Evolutionary conservation across 2,329 filamentous ascomycete species (phyloP).

Genomic region (Metarhizium anisopliae): DNA sequence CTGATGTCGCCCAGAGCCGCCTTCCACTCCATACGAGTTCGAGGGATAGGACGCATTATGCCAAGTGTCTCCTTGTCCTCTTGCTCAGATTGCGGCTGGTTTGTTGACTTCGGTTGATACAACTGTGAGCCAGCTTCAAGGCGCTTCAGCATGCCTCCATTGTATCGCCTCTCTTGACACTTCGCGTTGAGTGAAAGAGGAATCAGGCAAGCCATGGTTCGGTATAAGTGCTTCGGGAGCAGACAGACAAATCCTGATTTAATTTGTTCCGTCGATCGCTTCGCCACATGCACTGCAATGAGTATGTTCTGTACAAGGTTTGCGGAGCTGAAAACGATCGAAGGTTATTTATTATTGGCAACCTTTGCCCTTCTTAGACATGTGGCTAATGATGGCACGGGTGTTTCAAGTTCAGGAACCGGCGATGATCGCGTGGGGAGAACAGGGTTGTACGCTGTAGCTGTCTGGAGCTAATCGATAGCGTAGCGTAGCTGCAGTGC

Average conservation of each 20-base stretch:
- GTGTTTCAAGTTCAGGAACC: slow-evolving; percentile 6
- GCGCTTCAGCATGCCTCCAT: neutral
- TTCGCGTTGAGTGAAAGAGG: slow-evolving; percentile 19
- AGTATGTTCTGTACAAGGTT: neutral
- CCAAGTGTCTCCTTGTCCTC: neutral
- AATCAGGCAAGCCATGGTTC: slow-evolving; percentile 21
- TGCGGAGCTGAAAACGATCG: neutral
- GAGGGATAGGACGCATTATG: slow-evolving; percentile 18
- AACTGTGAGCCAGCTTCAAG: slow-evolving; percentile 1
- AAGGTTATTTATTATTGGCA: neutral
- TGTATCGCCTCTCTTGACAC: neutral
- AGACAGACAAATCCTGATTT: neutral
- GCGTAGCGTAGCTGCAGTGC: too few relatives aligned
- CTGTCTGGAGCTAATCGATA: neutral
- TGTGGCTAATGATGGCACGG: slow-evolving; percentile 1
- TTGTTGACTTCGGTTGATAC: neutral
- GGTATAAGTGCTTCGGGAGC: neutral
- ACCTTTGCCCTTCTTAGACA: neutral
- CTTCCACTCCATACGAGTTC: slow-evolving; percentile 41
- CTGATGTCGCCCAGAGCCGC: slow-evolving; percentile 43
- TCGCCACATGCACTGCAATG: neutral
- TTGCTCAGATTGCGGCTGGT: neutral
- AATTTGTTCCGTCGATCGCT: neutral
- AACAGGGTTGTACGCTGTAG: neutral
- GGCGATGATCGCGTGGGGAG: neutral